Base-by-base conservation (phyloP, 192 early-diverging fungal species). In the Coemansia sp. region DNA sequence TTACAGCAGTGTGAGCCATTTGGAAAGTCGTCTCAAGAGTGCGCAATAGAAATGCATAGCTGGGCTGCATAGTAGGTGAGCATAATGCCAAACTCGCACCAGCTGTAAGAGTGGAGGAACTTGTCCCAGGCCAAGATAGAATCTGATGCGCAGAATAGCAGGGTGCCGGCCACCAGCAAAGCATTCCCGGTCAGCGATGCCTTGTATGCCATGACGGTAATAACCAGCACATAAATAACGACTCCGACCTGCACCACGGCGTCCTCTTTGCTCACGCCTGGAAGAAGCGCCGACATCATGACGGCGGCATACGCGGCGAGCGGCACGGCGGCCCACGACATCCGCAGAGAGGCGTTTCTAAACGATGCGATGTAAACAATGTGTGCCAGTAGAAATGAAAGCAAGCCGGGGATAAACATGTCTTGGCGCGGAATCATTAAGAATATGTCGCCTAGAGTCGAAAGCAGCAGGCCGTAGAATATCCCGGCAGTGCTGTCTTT, bases 91-190 rank as follows among this genome's bases (percentile, higher is more conserved):
- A 66, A 51, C 48, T 77, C 67, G 22, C 67, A 35, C 73, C 73
- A 77, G 9, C 0, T 29, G 19, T 56, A 56, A 8, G 51, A 14
- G 15, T 47, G 30, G 0, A 64, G 17, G 42, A 70, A 77, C 63
- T 56, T 69, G 50, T 63, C 55, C 55, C 63, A 77, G 0, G 73
- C 73, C 33, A 77, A 52, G 18, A 77, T 47, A 37, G 66, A 53
- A 48, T 77, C 73, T 18, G 73, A 77, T n/a, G 66, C 31, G 37
- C 66, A 69, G 27, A 77, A 77, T 22, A 77, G 37, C 41, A 77
- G 46, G 0, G 73, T 48, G 7, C 73, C 73, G 2, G 46, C 14
- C 9, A 66, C 33, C 25, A 70, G 56, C 49, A 53, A 13, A 3
- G 22, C 10, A n/a, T 42, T 59, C 1, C 58, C 39, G 6, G 63